These are phyloP conservation scores for Cenchrus fungigraminus DNA, from an alignment of 176 grass and related monocot species.

Conservation along the genomic window DNA sequence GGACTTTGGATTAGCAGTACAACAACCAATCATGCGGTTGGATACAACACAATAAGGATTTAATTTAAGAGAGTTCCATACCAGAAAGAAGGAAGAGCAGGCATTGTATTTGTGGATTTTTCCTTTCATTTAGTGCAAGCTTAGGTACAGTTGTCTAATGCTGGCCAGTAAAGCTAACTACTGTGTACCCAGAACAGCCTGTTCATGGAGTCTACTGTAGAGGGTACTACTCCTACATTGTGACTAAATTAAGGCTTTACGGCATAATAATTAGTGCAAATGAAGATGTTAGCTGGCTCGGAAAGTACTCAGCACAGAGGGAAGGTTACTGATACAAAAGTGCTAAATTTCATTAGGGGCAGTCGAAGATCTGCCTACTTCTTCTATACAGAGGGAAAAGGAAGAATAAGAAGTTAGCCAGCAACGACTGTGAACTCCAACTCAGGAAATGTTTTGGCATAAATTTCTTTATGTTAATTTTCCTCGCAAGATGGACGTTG, in stretches of 20 bases:
- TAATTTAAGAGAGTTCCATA: constrained; percentile 1
- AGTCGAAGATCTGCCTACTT: not conserved
- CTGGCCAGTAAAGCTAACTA: constrained; percentile 5
- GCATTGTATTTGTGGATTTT: constrained; percentile 17
- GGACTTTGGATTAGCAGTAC: not conserved
- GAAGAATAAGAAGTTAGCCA: not conserved
- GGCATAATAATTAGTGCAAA: not conserved
- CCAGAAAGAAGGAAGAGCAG: constrained; percentile 20
- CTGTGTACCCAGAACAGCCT: constrained; percentile 46
- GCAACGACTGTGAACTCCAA: too few species aligned
- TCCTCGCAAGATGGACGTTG: too few species aligned
- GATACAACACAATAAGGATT: not conserved
- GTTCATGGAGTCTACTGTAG: not conserved
- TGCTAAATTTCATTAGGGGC: not conserved
- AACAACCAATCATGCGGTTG: constrained; percentile 29
- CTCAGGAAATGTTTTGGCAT: too few species aligned
- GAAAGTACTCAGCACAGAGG: not conserved
- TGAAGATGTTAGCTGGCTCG: not conserved
- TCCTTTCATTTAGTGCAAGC: constrained; percentile 9
- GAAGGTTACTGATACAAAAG: not conserved
- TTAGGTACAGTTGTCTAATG: constrained; percentile 41
- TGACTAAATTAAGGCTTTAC: not conserved
- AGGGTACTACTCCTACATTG: too few species aligned
- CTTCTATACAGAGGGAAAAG: not conserved
- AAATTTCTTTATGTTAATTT: too few species aligned